phyloP scores from a whole-genome alignment of 768 basidiomycete species.

The Pleurotus platypus region DNA sequence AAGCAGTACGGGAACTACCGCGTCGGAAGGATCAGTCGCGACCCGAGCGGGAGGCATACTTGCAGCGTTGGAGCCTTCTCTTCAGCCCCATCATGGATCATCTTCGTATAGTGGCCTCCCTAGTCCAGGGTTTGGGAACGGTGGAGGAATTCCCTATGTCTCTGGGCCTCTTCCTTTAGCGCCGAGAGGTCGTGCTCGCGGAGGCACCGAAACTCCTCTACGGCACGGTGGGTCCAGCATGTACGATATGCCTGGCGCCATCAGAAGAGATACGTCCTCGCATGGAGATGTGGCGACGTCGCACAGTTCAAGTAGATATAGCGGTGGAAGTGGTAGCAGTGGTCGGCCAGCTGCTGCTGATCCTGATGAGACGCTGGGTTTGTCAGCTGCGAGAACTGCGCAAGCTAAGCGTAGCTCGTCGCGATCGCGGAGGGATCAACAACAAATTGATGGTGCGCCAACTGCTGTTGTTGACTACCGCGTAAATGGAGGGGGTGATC shows the following conservation, averaged over 20 bases:
- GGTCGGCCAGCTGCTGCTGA: not conserved
- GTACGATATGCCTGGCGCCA: conserved; percentile 4
- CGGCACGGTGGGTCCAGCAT: conserved; percentile 1
- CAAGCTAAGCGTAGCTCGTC: conserved; percentile 5
- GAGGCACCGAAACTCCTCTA: not conserved
- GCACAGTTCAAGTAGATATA: not conserved
- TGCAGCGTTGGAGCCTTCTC: conserved; percentile 23
- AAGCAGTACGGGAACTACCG: not conserved
- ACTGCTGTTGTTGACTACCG: not conserved
- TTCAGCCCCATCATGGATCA: conserved; percentile 8
- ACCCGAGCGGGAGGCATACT: conserved; percentile 14
- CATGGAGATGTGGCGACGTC: conserved; percentile 2
- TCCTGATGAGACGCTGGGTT: conserved; percentile 3
- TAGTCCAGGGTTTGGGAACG: not conserved
- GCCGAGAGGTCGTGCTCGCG: not conserved
- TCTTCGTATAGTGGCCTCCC: not conserved
- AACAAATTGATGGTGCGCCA: not conserved
- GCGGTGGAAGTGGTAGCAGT: conserved; percentile 2
- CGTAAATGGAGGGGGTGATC: not conserved
- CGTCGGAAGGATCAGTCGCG: not conserved
- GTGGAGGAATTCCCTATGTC: conserved; percentile 2
- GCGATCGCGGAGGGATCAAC: not conserved
- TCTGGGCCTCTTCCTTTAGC: conserved; percentile 5
- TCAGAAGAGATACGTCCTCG: not conserved
- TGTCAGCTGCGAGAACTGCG: conserved; percentile 3